Base-by-base conservation (phyloP, 2,329 filamentous ascomycete species). In the Cladobotryum mycophilum region DNA sequence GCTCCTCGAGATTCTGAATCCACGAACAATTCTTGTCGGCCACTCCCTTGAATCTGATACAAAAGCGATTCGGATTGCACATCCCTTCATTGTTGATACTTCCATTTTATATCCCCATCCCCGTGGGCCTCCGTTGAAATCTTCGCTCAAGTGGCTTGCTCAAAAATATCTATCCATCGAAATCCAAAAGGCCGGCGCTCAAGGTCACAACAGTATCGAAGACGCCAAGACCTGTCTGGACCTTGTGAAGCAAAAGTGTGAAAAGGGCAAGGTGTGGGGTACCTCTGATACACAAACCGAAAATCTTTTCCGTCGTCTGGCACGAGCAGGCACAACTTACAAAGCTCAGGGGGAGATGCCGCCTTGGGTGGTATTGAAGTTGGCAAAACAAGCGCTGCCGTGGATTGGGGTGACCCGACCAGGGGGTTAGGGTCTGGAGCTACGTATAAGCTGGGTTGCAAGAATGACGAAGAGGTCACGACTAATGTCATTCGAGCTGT, bases 41-140 rank as follows among this genome's bases (percentile, higher is more conserved):
- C 88, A 95, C 69, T 91, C 87, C 4, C 76, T 95, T 41, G 86
- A 92, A 60, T 88, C 87, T 2, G 88, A 95, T 64, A 79, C 96
- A 33, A 88, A 83, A 54, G 92, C 91, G 2, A 74, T 99, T 25
- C 87, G 85, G 63, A 76, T 96, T 53, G 86, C 89, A 0, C 93
- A 97, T 65, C 93, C 93, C 1, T 96, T 91, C 70, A 85, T 99
- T 59, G 82, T 96, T 63, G 93, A 99, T 68, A 97, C 93, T 0
- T 83, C 89, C 12, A 79, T 97, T 35, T 78, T 96, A 47, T 99
- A 88, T 64, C 91, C 92, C 1, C 93, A 99, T 64, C 87, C 89
- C 9, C 85, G 89, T 35, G 93, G 93, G 0, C 85, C 89, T 1
- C 92, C 92, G 0, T 78, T 95, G 55, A 97, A 95, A 66, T 90